Evolutionary conservation across 441 rosid species (phyloP), one percentile per base, ranked within the genome.

Genomic region (Omphalea diandra): DNA sequence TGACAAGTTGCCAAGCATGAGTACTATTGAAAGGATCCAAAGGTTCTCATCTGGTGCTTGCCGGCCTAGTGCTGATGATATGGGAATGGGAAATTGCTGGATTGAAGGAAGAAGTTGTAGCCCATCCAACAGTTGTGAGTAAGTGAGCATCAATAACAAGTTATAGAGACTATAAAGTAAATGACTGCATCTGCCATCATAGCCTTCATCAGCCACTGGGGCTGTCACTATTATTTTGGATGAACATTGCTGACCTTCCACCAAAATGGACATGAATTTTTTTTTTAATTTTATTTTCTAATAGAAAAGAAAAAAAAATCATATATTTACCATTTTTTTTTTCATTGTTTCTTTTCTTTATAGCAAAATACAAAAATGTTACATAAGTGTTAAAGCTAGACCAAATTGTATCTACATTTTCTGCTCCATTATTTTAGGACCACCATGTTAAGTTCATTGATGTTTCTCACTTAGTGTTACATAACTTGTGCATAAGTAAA

Each of bases 1-100:
- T 67, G 96, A 91, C 82, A 91, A 88, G 90, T 79, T 94, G 75
- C 94, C 94, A 22, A 94, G 90, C 84, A 87, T 94, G 98, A 85
- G 73, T 70, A 87, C 97, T 18, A 79, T 85, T n/a, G 96, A 90
- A 57, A 80, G 90, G 81, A 85, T 94, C 63, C 94, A 89, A 77
- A 86, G 93, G 80, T 90, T 85, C 82, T 88, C 97, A 2, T 89
- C 91, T 2, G 81, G 83, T 73, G 91, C 94, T 59, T 89, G 93
- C 82, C 90, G 89, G 14, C 88, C 94, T 3, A 79, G 80, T 32
- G 81, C 50, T 24, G 90, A 90, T 71, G 94, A 87, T 74, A 60
- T 76, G 67, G 89, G 95, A 65, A 78, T 91, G 91, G 97, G 95
- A 69, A 79, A 65, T 77, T 83, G 83, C 74, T 89, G 94, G 97